phyloP scores from a whole-genome alignment of 306 rosid species.

The Lathyrus oleraceus region DNA sequence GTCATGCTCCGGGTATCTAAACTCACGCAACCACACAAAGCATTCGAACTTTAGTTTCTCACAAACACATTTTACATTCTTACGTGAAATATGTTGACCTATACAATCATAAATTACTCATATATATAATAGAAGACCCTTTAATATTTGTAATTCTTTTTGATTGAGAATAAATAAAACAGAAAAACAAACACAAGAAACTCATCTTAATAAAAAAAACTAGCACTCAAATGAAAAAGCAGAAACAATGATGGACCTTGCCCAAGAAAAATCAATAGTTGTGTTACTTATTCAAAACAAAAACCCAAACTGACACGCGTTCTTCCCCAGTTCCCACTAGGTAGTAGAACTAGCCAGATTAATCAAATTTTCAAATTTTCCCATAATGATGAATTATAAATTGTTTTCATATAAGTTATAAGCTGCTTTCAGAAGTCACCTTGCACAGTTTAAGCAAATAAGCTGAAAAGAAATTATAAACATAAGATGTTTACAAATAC shows the following conservation, averaged over 20 bases:
- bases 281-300: conserved; percentile 16
- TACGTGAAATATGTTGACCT: not conserved
- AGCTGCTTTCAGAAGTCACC: not conserved
- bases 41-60: conserved; percentile 33
- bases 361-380: not conserved
- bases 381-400: not conserved
- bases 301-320: not conserved
- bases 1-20: conserved; percentile 83
- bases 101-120: conserved; percentile 3
- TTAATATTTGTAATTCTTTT: not conserved
- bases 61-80: not conserved
- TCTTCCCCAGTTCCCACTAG: conserved; percentile 3
- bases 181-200: not conserved
- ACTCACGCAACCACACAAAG: conserved; percentile 44
- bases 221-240: not conserved
- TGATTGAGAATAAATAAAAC: conserved; percentile 4
- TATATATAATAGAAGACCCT: not conserved
- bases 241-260: not conserved
- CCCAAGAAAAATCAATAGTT: not conserved
- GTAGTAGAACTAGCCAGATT: not conserved
- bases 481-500: not conserved
- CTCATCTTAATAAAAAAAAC: conserved; percentile 21
- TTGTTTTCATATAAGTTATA: not conserved
- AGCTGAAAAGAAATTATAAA: not conserved
- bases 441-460: not conserved